Base-by-base conservation (phyloP, 2,329 filamentous ascomycete species). In the Boeremia lycopersici region DNA sequence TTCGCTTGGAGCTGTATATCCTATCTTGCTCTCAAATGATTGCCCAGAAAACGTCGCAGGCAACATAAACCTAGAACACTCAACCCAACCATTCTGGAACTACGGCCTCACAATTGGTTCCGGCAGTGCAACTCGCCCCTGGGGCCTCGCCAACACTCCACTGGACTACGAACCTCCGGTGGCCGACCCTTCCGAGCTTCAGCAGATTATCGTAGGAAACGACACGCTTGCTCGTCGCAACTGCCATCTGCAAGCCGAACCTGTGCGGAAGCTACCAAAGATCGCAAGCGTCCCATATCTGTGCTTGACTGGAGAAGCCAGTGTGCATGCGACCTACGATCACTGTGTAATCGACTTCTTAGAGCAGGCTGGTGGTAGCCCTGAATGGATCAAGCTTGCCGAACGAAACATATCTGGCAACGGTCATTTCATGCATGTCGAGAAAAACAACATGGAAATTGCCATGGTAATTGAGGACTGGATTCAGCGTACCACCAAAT, bases 341-440 rank as follows among this genome's bases (percentile, higher is more conserved):
- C 80, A 82, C 67, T 84, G 82, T 31, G 84, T 80, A 59, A 2
- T 38, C 23, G 15, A 38, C 15, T 38, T 19, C 12, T 12, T 38
- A 9, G 23, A 19, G 35, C 35, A 38, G 35, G 35, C 35, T 17
- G 70, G 70, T 19, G 63, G 70, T 0, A 33, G 62, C 1, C 63
- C 69, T 1, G 59, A 67, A 15, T 64, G 57, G 57, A 31, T 63
- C 23, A 60, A 72, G 23, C 43, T 74, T 2, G 80, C 82, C 19
- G 74, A 86, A 67, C 78, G 79, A 33, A 91, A 93, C 56, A 77
- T 95, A 53, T 79, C 88, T 60, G 78, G 81, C 55, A 92, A 74
- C 42, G 69, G 64, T 6, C 69, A 73, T 35, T 65, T 74, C 60
- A 56, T 70, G n/a, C 71, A 72, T 38, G 65, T 73, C 67, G 69